Conservation (phyloP, 2,329 filamentous ascomycete genomes). For the Myriangium duriaei region DNA sequence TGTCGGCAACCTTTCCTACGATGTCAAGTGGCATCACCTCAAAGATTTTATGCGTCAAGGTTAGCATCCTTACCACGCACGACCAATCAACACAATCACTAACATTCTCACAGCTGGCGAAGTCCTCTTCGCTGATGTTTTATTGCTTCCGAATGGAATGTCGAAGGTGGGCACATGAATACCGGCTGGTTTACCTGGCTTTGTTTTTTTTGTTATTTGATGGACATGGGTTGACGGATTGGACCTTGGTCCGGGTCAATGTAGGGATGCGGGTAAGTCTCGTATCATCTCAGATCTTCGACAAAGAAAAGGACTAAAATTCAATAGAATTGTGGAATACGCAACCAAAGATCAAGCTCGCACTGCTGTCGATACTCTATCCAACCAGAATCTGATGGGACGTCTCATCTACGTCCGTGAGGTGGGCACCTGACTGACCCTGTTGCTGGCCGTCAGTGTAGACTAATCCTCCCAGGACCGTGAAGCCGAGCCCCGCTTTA, state of each 20-base stretch:
- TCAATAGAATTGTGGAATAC: constrained; percentile 95
- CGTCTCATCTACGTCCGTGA: constrained; percentile 97
- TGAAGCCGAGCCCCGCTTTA: constrained; percentile 94
- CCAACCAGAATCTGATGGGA: constrained; percentile 98
- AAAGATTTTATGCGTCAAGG: constrained; percentile 99
- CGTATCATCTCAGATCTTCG: background rate
- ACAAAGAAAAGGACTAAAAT: too few relatives aligned
- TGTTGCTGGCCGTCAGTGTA: constrained; percentile 4
- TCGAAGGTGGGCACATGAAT: constrained; percentile 97
- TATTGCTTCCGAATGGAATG: constrained; percentile 99
- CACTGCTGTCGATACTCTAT: constrained; percentile 90
- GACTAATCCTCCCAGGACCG: constrained; percentile 54
- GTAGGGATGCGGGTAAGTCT: constrained; percentile 99
- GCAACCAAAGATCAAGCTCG: constrained; percentile 98
- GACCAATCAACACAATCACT: constrained; percentile 21
- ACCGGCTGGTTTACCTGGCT: constrained; percentile 65
- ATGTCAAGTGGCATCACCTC: constrained; percentile 99
- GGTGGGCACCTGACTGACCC: constrained; percentile 39
- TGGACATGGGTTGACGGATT: constrained; percentile 99
- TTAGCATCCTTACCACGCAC: constrained; percentile 38
- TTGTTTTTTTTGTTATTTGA: constrained; percentile 51
- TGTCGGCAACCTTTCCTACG: constrained; percentile 96
- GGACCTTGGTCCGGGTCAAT: constrained; percentile 74
- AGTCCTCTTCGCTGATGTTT: constrained; percentile 97
- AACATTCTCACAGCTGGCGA: constrained; percentile 65